Percentiles rank a stretch among this genome's conserved stretches.
Conservation (phyloP, 352 stramenopile species). For the Salisapilia sapeloensis region DNA sequence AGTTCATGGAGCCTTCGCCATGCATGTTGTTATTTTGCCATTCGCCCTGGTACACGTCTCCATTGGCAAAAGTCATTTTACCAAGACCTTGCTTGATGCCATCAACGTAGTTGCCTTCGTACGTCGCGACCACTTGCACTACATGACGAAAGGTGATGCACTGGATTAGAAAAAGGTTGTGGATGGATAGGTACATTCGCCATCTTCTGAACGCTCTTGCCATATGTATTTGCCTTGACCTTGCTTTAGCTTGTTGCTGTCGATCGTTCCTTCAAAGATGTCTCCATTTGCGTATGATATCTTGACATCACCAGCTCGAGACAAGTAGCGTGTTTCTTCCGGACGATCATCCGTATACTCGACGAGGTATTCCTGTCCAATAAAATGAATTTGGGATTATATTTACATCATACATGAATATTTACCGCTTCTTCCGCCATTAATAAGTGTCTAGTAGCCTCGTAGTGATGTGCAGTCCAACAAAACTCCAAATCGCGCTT, state of each 20-base stretch:
- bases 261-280: slow-evolving; percentile 82
- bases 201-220: slow-evolving; percentile 48
- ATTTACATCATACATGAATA: too few relatives aligned
- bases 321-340: slow-evolving; percentile 77
- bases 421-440: too few relatives aligned
- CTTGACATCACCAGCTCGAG: slow-evolving; percentile 62
- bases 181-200: slow-evolving; percentile 19
- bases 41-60: slow-evolving; percentile 80
- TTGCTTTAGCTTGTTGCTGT: slow-evolving; percentile 63
- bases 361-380: slow-evolving; percentile 44
- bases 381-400: neutral
- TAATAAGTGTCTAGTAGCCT: too few relatives aligned
- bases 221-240: slow-evolving; percentile 80
- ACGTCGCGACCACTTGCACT: slow-evolving; percentile 61
- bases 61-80: slow-evolving; percentile 86
- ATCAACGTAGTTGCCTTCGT: slow-evolving; percentile 77
- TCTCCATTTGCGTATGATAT: slow-evolving; percentile 83
- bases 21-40: slow-evolving; percentile 77
- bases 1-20: slow-evolving; percentile 83
- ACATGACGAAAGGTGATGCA: neutral
- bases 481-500: too few relatives aligned
- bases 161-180: neutral
- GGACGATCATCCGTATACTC: slow-evolving; percentile 78
- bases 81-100: slow-evolving; percentile 72
- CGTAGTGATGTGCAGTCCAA: too few relatives aligned